Conservation (phyloP, 2,329 filamentous ascomycete species). For the Arthrobotrys megalospora region DNA sequence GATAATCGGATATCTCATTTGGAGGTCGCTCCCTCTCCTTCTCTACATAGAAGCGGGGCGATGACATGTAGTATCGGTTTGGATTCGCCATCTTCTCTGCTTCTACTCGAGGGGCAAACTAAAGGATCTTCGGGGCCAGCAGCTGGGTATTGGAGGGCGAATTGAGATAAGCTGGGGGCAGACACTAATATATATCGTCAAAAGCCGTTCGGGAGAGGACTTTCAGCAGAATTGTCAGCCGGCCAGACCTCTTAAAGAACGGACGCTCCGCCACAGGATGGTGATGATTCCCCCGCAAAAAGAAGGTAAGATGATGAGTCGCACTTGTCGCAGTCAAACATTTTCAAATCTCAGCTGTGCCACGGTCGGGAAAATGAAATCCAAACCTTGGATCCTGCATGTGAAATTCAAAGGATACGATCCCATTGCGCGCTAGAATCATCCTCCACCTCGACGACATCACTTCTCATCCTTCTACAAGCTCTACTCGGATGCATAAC, state of each 20-base stretch:
- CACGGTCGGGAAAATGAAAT: neutral
- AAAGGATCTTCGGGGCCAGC: conserved; percentile 2
- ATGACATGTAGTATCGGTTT: conserved; percentile 49
- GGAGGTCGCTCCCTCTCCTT: conserved; percentile 20
- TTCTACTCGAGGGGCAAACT: conserved; percentile 9
- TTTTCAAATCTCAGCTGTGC: conserved; percentile 15
- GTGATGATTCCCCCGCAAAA: conserved; percentile 16
- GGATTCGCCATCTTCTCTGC: conserved; percentile 44
- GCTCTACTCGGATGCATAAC: neutral
- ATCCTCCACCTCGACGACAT: neutral
- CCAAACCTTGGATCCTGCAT: conserved; percentile 14
- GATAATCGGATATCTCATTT: conserved; percentile 37
- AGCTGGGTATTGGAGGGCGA: neutral
- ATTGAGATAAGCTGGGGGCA: neutral
- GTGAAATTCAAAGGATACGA: conserved; percentile 13
- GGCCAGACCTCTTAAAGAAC: neutral
- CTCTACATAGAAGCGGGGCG: conserved; percentile 56
- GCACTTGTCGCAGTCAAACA: conserved; percentile 26
- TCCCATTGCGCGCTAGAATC: neutral
- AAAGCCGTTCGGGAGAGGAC: neutral
- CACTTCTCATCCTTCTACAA: neutral
- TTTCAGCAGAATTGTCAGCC: neutral
- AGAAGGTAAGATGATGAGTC: conserved; percentile 19
- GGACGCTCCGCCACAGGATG: conserved; percentile 8
- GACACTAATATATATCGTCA: conserved; percentile 1